These are phyloP conservation scores for Cyphellophora attinorum DNA, from an alignment of 2,329 filamentous ascomycete genomes.

Conservation along the genomic window DNA sequence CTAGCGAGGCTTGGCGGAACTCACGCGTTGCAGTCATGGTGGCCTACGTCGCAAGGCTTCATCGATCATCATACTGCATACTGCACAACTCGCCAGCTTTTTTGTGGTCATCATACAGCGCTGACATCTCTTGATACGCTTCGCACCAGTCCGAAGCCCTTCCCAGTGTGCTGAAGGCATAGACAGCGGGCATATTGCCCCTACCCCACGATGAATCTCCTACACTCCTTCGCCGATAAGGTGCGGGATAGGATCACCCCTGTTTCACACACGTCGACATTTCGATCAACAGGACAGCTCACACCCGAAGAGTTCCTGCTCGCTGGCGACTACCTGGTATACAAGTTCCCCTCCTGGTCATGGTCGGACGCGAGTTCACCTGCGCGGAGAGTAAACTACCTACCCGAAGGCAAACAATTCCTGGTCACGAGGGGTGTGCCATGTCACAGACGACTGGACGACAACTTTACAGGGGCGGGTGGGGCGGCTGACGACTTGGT, in stretches of 20 bases:
- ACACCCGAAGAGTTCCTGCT: slow-evolving; percentile 94
- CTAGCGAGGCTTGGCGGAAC: too few species aligned
- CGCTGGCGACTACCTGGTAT: slow-evolving; percentile 93
- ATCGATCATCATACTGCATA: too few species aligned
- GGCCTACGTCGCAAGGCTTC: too few species aligned
- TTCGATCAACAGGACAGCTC: slow-evolving; percentile 87
- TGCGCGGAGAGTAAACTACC: slow-evolving; percentile 65
- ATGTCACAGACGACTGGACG: slow-evolving; percentile 81
- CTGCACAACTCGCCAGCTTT: too few species aligned
- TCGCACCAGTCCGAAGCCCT: too few species aligned
- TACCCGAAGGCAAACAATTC: slow-evolving; percentile 88
- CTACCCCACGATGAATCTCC: slow-evolving; percentile 61
- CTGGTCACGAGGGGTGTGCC: slow-evolving; percentile 90
- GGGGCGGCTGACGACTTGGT: slow-evolving; percentile 82
- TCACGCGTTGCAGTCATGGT: too few species aligned
- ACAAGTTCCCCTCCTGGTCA: slow-evolving; percentile 98
- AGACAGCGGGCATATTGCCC: too few species aligned
- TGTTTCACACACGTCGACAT: slow-evolving; percentile 81
- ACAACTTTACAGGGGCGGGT: slow-evolving; percentile 83
- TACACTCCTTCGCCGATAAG: slow-evolving; percentile 86
- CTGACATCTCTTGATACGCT: too few species aligned
- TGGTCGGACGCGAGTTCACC: slow-evolving; percentile 86
- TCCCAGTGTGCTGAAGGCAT: too few species aligned
- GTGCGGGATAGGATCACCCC: slow-evolving; percentile 87
- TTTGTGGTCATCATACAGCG: too few species aligned